Percentiles rank a stretch among this genome's conserved stretches.
These are phyloP conservation scores for Agaricales sp. DNA, from an alignment of 1,284 basidiomycete genomes.

Conservation along the genomic window DNA sequence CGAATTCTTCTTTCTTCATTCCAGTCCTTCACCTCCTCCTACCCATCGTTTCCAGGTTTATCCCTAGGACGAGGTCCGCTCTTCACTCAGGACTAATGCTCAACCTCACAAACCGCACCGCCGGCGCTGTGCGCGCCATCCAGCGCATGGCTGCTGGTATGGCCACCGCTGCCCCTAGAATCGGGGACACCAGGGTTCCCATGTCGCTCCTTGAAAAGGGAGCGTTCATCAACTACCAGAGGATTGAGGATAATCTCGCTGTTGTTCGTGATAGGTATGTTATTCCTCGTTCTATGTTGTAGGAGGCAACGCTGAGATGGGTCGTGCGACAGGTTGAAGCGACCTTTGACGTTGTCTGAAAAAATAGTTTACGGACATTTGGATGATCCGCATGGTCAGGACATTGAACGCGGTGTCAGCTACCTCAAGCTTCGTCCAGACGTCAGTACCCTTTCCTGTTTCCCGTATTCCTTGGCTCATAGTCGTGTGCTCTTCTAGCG, in stretches of 20 bases:
- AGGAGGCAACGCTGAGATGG: conserved; percentile 7
- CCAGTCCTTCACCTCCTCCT: neutral
- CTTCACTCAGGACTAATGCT: conserved; percentile 63
- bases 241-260: conserved; percentile 91
- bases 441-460: conserved; percentile 42
- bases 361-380: conserved; percentile 99
- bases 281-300: conserved; percentile 1
- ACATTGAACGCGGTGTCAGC: conserved; percentile 78
- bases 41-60: neutral
- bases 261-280: conserved; percentile 74
- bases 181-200: conserved; percentile 87
- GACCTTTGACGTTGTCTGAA: conserved; percentile 93
- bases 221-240: conserved; percentile 94
- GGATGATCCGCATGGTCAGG: conserved; percentile 86
- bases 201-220: conserved; percentile 87
- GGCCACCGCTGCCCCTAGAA: conserved; percentile 71
- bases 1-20: neutral
- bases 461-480: conserved; percentile 9
- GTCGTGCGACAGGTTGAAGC: conserved; percentile 56
- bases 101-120: conserved; percentile 50
- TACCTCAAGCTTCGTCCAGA: conserved; percentile 96
- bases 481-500: conserved; percentile 47
- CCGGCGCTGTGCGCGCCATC: conserved; percentile 44
- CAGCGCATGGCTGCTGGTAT: conserved; percentile 59
- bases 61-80: conserved; percentile 5